A percentile compares a stretch with the other conserved stretches of the same genome.
Evolutionary conservation across 495 filamentous ascomycete genomes (phyloP).

Genomic region (Acidomyces sp.): DNA sequence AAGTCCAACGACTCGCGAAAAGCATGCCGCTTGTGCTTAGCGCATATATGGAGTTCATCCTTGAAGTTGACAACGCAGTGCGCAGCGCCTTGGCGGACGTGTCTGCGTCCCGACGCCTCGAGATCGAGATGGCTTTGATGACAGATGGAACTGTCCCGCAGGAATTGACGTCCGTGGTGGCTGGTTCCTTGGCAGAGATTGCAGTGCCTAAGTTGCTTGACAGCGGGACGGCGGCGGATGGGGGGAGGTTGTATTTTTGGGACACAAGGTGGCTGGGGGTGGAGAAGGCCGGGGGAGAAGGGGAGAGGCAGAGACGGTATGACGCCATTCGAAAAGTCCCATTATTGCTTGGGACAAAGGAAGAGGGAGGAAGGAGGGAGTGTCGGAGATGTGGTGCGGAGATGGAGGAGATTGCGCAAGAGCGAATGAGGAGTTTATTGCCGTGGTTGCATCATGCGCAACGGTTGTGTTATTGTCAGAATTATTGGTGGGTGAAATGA

Average conservation of each 20-base stretch:
- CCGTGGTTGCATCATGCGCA: slow-evolving; percentile 42
- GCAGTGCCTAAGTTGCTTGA: slow-evolving; percentile 11
- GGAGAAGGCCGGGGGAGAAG: neutral
- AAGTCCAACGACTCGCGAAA: neutral
- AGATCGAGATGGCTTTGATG: slow-evolving; percentile 11
- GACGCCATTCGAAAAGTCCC: slow-evolving; percentile 21
- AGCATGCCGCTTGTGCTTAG: slow-evolving; percentile 5
- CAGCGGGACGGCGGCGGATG: neutral
- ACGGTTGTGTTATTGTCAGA: slow-evolving; percentile 36
- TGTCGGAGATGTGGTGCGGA: slow-evolving; percentile 50
- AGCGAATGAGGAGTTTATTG: slow-evolving; percentile 24
- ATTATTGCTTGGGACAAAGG: slow-evolving; percentile 10
- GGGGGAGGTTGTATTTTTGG: slow-evolving; percentile 13
- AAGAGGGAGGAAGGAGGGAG: too few relatives aligned
- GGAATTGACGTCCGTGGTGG: slow-evolving; percentile 5
- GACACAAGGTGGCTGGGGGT: slow-evolving; percentile 13
- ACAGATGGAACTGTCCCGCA: slow-evolving; percentile 3
- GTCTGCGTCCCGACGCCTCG: slow-evolving; percentile 2
- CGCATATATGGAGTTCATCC: slow-evolving; percentile 5
- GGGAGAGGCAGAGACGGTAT: neutral
- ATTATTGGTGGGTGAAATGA: slow-evolving; percentile 11
- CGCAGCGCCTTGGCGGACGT: slow-evolving; percentile 1
- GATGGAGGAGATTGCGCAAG: slow-evolving; percentile 44
- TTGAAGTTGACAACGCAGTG: slow-evolving; percentile 13
- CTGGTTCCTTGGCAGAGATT: neutral